phyloP scores from a whole-genome alignment of 164 flowering plant genomes.

The Aristolochia contorta region DNA sequence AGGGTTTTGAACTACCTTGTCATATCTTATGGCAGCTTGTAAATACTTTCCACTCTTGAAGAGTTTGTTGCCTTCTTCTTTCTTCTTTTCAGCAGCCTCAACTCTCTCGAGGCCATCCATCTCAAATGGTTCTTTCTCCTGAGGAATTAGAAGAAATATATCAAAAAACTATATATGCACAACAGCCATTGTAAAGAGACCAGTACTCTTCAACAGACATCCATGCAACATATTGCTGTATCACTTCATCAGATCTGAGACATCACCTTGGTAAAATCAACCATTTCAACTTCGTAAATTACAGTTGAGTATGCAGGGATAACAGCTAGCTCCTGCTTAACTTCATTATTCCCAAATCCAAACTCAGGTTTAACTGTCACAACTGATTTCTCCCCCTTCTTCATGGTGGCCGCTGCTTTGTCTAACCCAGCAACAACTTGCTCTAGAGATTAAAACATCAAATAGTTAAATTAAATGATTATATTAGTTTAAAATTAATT shows the following conservation, averaged over 20 bases:
- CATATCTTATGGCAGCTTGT: slow-evolving; percentile 49
- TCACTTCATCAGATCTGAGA: neutral
- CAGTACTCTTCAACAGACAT: neutral
- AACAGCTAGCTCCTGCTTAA: slow-evolving; percentile 30
- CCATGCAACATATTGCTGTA: neutral
- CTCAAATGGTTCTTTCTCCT: slow-evolving; percentile 66
- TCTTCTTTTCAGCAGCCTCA: slow-evolving; percentile 51
- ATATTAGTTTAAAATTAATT: no score
- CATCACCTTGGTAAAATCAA: slow-evolving; percentile 50
- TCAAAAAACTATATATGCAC: no score
- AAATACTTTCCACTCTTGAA: slow-evolving; percentile 52
- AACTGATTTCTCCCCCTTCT: slow-evolving; percentile 43
- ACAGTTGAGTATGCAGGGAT: slow-evolving; percentile 47
- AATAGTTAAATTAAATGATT: no score
- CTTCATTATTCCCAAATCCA: slow-evolving; percentile 50
- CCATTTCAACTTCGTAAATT: slow-evolving; percentile 54
- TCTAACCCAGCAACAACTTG: slow-evolving; percentile 62
- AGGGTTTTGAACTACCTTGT: slow-evolving; percentile 27
- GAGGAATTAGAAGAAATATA: neutral
- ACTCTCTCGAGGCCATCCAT: slow-evolving; percentile 47
- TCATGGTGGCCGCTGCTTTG: slow-evolving; percentile 53
- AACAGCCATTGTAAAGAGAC: neutral
- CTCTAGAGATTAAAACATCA: slow-evolving; percentile 22
- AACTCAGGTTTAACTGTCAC: slow-evolving; percentile 43
- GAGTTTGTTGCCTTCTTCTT: slow-evolving; percentile 63